Evolutionary conservation across 2,329 filamentous ascomycete genomes (phyloP), one percentile per base, ranked within the genome.

Genomic region (Pseudocercospora eumusae): DNA sequence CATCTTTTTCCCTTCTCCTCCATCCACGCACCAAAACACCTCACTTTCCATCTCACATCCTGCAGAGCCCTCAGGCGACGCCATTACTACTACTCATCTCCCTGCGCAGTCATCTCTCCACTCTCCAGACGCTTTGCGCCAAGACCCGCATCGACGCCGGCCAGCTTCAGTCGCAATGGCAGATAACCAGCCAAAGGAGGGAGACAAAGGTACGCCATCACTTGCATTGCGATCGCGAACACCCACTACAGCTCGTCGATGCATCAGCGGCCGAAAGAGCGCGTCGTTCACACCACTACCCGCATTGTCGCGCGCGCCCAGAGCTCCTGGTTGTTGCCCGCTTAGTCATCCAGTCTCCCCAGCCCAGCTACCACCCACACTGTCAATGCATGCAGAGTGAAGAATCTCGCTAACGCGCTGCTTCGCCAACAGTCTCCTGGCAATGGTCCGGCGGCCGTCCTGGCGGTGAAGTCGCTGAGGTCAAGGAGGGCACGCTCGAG

Each of bases 401-500:
- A 56, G 60, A 54, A 27, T n/a, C 11, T n/a, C 7, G 62, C 60
- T 64, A 58, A 64, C 33, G n/a, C 52, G 57, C 47, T 21, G 33
- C 63, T 15, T 55, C 20, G 18, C 62, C 36, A 57, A 56, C 69
- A 88, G 86, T 88, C 69, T 85, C 84, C 62, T 88, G 86, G 86
- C 80, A 82, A 71, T 88, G 84, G 84, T 79, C 80, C 61, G 78
- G 80, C 61, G 80, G 81, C 60, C 75, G 81, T 21, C 86, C 86
- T 1, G 77, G 78, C 56, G 87, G 86, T 62, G 83, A 80, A 49
- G 85, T 85, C 59, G 80, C 80, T 65, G 83, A 84, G 75, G 80
- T 78, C 64, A 82, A 85, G 74, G 79, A 81, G 28, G 86, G 85
- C 74, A 81, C 86, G 69, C 76, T 88, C 56, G 79, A 83, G 55